These are phyloP conservation scores for Spencermartinsiella europaea DNA, from an alignment of 805 yeast genomes.

Conservation along the genomic window DNA sequence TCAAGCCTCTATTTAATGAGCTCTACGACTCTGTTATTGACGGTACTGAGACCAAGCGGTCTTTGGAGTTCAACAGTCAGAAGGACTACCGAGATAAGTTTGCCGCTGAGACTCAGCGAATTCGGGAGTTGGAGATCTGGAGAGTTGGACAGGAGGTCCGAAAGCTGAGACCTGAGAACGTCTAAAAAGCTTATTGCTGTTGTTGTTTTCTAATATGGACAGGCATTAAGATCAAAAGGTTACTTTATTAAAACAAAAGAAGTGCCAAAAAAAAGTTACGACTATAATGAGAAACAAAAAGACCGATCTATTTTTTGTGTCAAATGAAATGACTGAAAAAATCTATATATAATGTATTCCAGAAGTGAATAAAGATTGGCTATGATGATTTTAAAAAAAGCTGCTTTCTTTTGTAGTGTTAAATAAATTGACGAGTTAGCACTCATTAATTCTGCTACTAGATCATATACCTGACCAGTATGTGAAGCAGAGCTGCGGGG, in stretches of 20 bases:
- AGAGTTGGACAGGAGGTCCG: constrained; percentile 99
- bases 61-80: constrained; percentile 97
- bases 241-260: no score
- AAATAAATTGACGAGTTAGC: no score
- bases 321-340: background rate
- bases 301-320: background rate
- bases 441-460: no score
- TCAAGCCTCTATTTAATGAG: constrained; percentile 97
- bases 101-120: constrained; percentile 86
- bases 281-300: background rate
- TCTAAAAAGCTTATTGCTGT: constrained; percentile 38
- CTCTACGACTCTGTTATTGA: constrained; percentile 91
- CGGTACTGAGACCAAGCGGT: constrained; percentile 97
- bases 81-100: constrained; percentile 95
- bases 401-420: no score
- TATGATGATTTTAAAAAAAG: no score
- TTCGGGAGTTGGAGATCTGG: constrained; percentile 99
- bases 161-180: constrained; percentile 99
- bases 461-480: no score
- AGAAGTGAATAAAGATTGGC: constrained; percentile 12
- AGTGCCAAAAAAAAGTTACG: no score
- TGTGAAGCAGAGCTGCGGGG: no score
- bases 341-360: constrained; percentile 12
- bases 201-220: background rate
- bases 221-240: no score